Evolutionary conservation across 1,284 basidiomycete species (phyloP), one percentile per base, ranked within the genome.

Genomic region (Porodaedalea pini): DNA sequence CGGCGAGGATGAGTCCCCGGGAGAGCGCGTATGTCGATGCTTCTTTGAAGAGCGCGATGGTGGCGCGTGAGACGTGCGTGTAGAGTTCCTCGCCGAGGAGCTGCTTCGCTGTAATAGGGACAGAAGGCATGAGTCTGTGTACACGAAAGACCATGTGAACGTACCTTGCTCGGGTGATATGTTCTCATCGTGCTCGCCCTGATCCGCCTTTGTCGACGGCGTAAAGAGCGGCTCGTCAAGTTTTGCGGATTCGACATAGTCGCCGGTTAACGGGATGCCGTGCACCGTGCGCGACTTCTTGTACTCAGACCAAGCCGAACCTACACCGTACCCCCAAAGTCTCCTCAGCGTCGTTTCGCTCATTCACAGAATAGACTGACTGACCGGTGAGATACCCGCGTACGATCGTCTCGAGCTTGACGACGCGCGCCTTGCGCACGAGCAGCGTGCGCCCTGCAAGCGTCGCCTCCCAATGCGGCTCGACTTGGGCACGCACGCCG

Each of bases 371-470:
- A 19, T 2, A 4, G 40, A n/a, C 27, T 0, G 17, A 66, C 79
- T 61, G 57, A 90, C 95, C 95, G 27, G 96, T 92, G 60, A 99
- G 80, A 73, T 99, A 99, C 3, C 96, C 96, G 60, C 97, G 78
- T 13, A 99, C 96, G 66, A 99, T 99, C 2, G 92, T 94, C 73
- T 99, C 97, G n/a, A 99, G 81, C 45, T 92, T 93, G 29, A 99
- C 77, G 15, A 99, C 90, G 68, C 89, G 81, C 6, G 94, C 95
- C 67, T 89, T 94, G 68, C 78, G 83, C 11, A 99, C 96, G 51
- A 98, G 86, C 90, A 99, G 98, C 4, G 88, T 79, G 23, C 96
- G 78, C 0, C 89, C 95, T 57, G 88, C 81, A 15, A 99, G 81
- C 73, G 92, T 77, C 59, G 75, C 69, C 8, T 49, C 51, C 37